Conservation (phyloP, 495 filamentous ascomycete species). For the Tuber magnatum region DNA sequence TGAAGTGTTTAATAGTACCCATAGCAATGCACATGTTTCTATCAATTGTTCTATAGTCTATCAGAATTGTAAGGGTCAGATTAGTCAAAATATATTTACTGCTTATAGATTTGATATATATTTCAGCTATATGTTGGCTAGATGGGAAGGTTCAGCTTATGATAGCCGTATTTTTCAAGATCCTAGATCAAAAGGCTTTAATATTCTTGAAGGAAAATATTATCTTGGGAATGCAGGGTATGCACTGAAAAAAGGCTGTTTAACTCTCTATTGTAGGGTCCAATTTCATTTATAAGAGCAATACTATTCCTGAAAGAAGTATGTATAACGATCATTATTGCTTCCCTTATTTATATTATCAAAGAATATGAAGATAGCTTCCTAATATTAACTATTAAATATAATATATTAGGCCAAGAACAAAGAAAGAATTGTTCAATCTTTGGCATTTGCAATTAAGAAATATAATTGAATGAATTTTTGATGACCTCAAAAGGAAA, state of each 20-base stretch:
- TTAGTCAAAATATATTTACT: too few species aligned
- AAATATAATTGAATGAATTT: slow-evolving; percentile 14
- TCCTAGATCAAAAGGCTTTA: not conserved
- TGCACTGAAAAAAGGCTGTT: not conserved
- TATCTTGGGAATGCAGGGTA: slow-evolving; percentile 22
- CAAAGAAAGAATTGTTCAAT: too few species aligned
- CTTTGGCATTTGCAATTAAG: too few species aligned
- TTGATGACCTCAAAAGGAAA: too few species aligned
- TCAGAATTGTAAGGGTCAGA: too few species aligned
- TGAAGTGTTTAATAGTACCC: slow-evolving; percentile 23
- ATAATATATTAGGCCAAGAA: too few species aligned
- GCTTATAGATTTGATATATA: not conserved
- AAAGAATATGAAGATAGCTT: too few species aligned
- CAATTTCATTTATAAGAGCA: slow-evolving; percentile 9
- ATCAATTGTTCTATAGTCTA: fast-evolving
- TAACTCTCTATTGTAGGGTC: slow-evolving; percentile 6
- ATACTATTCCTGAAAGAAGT: too few species aligned
- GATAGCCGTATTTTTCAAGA: not conserved
- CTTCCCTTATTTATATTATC: too few species aligned
- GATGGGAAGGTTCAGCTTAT: slow-evolving; percentile 22
- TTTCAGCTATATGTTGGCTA: slow-evolving; percentile 9
- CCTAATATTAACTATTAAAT: too few species aligned
- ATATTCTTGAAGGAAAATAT: slow-evolving; percentile 2
- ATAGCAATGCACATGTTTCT: slow-evolving; percentile 12
- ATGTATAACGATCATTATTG: too few species aligned